Percentiles rank a stretch among this genome's conserved stretches.
phyloP scores from a whole-genome alignment of 495 filamentous ascomycete genomes.

The Penicillium cosmopolitanum region DNA sequence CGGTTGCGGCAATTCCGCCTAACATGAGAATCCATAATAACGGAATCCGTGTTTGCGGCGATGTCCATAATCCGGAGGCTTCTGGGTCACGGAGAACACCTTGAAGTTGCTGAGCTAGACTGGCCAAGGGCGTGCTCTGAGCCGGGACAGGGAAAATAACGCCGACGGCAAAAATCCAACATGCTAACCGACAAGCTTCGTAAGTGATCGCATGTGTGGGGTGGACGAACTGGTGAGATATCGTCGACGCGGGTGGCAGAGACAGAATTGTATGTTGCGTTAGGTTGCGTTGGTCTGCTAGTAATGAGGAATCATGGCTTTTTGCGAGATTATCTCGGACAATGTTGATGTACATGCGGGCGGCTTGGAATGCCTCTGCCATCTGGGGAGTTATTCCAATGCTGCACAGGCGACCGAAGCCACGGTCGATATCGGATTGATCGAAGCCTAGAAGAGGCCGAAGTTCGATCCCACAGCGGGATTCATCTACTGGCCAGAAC shows the following conservation, averaged over 20 bases:
- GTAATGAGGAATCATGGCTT: constrained; percentile 26
- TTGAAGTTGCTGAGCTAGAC: constrained; percentile 31
- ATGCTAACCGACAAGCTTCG: constrained; percentile 43
- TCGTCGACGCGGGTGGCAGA: constrained; percentile 29
- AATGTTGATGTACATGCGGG: constrained; percentile 32
- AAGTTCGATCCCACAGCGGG: constrained; percentile 21
- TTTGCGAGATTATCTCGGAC: constrained; percentile 24
- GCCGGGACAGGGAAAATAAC: constrained; percentile 46
- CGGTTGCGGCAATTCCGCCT: constrained; percentile 41
- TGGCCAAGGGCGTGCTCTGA: constrained; percentile 36
- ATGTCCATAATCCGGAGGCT: constrained; percentile 27
- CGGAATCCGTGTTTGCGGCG: constrained; percentile 22
- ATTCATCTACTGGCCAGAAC: constrained; percentile 37
- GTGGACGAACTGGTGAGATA: constrained; percentile 19
- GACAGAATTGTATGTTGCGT: constrained; percentile 37
- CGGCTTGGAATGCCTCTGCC: constrained; percentile 37
- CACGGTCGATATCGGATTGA: constrained; percentile 26
- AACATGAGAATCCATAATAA: constrained; percentile 43
- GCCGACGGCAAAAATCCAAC: constrained; percentile 39
- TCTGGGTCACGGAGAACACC: constrained; percentile 20
- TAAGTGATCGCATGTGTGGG: constrained; percentile 32
- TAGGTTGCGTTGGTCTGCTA: constrained; percentile 45
- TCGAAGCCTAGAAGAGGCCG: constrained; percentile 37
- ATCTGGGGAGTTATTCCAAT: constrained; percentile 40
- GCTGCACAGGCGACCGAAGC: constrained; percentile 29